Evolutionary conservation across 2,329 filamentous ascomycete genomes (phyloP).

Genomic region (Myriosclerotinia scirpicola): DNA sequence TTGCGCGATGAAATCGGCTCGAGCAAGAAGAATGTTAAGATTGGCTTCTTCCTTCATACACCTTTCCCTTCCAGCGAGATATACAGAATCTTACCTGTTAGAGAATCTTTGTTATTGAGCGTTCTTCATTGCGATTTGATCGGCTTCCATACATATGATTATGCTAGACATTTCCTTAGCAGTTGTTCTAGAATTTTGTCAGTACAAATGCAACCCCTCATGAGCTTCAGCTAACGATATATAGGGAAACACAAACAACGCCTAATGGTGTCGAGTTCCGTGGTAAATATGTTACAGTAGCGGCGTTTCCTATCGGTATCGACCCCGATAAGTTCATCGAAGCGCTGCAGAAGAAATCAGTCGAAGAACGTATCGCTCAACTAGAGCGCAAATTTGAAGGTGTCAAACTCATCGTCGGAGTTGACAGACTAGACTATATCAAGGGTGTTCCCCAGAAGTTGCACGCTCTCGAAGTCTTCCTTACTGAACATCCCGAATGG

Average conservation of each 20-base stretch:
- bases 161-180: constrained; percentile 95
- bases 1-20: constrained; percentile 83
- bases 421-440: constrained; percentile 97
- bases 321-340: constrained; percentile 96
- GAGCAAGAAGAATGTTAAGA: constrained; percentile 87
- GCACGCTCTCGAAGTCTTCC: constrained; percentile 92
- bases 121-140: constrained; percentile 92
- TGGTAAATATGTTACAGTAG: constrained; percentile 84
- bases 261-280: constrained; percentile 92
- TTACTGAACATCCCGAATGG: constrained; percentile 97
- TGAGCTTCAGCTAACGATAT: constrained; percentile 8
- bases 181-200: constrained; percentile 92
- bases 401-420: constrained; percentile 93
- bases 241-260: constrained; percentile 68
- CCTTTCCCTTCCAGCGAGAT: constrained; percentile 97
- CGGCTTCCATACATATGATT: constrained; percentile 98
- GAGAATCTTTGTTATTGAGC: constrained; percentile 82
- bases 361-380: constrained; percentile 82
- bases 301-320: constrained; percentile 96
- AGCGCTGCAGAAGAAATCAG: constrained; percentile 78
- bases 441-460: constrained; percentile 98
- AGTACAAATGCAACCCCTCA: constrained; percentile 37
- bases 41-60: constrained; percentile 97
- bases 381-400: constrained; percentile 90
- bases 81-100: constrained; percentile 90